These are phyloP conservation scores for Fusarium torreyae DNA, from an alignment of 2,329 filamentous ascomycete species.

Conservation along the genomic window DNA sequence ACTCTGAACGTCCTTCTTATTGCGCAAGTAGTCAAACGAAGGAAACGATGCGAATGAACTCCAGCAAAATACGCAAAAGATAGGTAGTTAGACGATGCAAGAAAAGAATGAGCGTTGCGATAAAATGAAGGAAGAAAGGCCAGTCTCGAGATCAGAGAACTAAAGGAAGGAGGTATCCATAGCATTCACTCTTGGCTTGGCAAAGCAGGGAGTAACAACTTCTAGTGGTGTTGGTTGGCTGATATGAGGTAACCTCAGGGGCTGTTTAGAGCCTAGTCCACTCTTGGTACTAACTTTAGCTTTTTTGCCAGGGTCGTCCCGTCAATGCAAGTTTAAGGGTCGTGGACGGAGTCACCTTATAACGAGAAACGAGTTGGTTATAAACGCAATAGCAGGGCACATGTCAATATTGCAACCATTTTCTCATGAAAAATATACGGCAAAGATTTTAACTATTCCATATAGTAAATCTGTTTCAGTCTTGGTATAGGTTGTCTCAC, in stretches of 20 bases:
- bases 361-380: neutral
- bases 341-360: neutral
- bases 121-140: slow-evolving; percentile 20
- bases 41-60: slow-evolving; percentile 1
- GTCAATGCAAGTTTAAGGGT: neutral
- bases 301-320: slow-evolving; percentile 15
- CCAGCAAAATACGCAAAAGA: slow-evolving; percentile 3
- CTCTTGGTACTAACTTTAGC: slow-evolving; percentile 19
- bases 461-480: too few species aligned
- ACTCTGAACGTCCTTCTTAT: slow-evolving; percentile 3
- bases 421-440: too few species aligned
- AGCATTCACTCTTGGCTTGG: slow-evolving; percentile 19
- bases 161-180: slow-evolving; percentile 20
- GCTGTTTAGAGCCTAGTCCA: slow-evolving; percentile 19
- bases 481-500: too few species aligned
- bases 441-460: too few species aligned
- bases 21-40: neutral
- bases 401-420: too few species aligned
- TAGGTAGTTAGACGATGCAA: slow-evolving; percentile 6
- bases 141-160: slow-evolving; percentile 21
- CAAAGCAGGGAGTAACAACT: slow-evolving; percentile 10
- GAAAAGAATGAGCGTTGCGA: slow-evolving; percentile 9
- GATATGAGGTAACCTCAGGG: slow-evolving; percentile 14
- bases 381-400: too few species aligned
- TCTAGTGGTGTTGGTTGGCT: slow-evolving; percentile 36